Evolutionary conservation across 2,329 filamentous ascomycete species (phyloP).

Genomic region (Cladophialophora psammophila): DNA sequence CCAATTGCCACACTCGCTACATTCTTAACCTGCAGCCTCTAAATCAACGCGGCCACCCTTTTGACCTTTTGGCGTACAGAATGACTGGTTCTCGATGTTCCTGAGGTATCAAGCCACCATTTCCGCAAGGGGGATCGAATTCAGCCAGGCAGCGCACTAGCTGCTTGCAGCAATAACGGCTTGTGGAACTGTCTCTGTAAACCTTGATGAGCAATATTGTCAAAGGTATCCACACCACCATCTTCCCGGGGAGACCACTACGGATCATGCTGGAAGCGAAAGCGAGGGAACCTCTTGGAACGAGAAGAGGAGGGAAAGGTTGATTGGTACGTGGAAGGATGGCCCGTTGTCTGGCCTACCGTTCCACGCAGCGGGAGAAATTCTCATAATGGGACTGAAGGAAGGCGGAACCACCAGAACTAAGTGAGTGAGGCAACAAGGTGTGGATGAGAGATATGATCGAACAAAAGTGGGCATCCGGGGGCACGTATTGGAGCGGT

Average conservation of each 20-base stretch:
- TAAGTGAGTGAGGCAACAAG: not conserved
- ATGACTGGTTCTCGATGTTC: slow-evolving; percentile 24
- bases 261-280: not conserved
- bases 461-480: not conserved
- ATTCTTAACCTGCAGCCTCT: not conserved
- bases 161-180: not conserved
- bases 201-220: not conserved
- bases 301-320: not conserved
- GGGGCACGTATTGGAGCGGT: not conserved
- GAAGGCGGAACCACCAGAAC: not conserved
- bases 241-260: not conserved
- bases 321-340: not conserved
- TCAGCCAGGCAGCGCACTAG: not conserved
- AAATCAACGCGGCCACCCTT: not conserved
- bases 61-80: not conserved
- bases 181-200: not conserved
- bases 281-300: not conserved
- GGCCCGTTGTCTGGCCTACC: not conserved
- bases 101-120: slow-evolving; percentile 6
- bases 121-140: not conserved
- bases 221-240: not conserved
- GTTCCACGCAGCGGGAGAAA: not conserved
- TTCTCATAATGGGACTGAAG: not conserved
- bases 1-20: not conserved
- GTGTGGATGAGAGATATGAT: not conserved